Evolutionary conservation across 2,329 filamentous ascomycete species (phyloP).

Genomic region (Corinectria fuckeliana): DNA sequence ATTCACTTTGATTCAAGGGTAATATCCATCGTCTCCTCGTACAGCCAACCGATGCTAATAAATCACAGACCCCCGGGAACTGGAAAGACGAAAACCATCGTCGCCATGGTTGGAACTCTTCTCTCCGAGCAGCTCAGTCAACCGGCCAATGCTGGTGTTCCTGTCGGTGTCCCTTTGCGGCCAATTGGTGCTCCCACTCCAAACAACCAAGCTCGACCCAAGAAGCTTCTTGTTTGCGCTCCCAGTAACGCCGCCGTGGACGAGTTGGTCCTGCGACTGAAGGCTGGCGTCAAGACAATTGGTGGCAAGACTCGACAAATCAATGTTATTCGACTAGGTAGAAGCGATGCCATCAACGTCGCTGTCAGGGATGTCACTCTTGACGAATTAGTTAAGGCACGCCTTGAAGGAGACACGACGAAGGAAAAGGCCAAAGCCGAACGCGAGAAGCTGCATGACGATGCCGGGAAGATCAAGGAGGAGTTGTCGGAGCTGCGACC

Average conservation of each 20-base stretch:
- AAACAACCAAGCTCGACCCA: slow-evolving; percentile 51
- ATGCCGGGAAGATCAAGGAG: slow-evolving; percentile 75
- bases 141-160: slow-evolving; percentile 40
- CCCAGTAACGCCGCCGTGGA: slow-evolving; percentile 98
- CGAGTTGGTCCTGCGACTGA: slow-evolving; percentile 91
- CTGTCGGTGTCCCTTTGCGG: slow-evolving; percentile 41
- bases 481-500: slow-evolving; percentile 75
- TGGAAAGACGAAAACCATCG: slow-evolving; percentile 97
- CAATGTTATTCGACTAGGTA: slow-evolving; percentile 87
- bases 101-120: slow-evolving; percentile 92
- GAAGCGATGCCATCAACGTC: slow-evolving; percentile 89
- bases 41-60: slow-evolving; percentile 38
- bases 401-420: slow-evolving; percentile 67
- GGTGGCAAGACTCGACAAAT: slow-evolving; percentile 76
- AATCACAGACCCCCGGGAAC: slow-evolving; percentile 81
- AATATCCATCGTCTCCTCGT: slow-evolving; percentile 39
- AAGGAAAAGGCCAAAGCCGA: slow-evolving; percentile 63
- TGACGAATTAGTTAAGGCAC: slow-evolving; percentile 85
- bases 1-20: slow-evolving; percentile 94
- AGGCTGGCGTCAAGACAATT: slow-evolving; percentile 80
- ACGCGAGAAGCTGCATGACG: slow-evolving; percentile 66
- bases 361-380: slow-evolving; percentile 90
- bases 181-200: slow-evolving; percentile 30
- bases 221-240: slow-evolving; percentile 96
- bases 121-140: slow-evolving; percentile 47